Percentiles rank a stretch among this genome's conserved stretches.
Evolutionary conservation across 345 rosid genomes (phyloP).

Genomic region (Eucalyptus polybractea): DNA sequence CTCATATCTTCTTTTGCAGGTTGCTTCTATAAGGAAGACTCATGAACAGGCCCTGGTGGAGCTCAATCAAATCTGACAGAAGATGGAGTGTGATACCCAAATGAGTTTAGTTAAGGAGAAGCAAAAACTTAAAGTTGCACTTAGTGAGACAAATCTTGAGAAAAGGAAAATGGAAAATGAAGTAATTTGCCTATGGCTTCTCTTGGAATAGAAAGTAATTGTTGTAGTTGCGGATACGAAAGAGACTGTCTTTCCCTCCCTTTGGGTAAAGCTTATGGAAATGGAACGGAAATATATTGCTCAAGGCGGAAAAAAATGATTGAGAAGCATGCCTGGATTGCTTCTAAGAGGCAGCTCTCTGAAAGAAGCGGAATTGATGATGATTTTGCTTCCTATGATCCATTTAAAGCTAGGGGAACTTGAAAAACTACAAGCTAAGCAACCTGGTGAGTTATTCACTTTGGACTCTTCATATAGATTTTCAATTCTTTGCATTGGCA

Average conservation of each 20-base stretch:
- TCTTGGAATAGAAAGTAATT: not conserved
- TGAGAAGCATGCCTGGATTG: conserved; percentile 94
- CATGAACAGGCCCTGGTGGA: conserved; percentile 56
- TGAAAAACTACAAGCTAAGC: conserved; percentile 72
- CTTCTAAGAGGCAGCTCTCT: conserved; percentile 79
- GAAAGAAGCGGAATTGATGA: conserved; percentile 89
- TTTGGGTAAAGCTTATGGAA: conserved; percentile 66
- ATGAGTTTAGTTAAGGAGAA: conserved; percentile 59
- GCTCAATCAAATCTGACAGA: conserved; percentile 46
- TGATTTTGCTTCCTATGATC: conserved; percentile 74
- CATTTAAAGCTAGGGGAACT: conserved; percentile 63
- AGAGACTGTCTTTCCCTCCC: not conserved
- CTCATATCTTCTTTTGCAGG: conserved; percentile 15
- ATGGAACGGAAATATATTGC: conserved; percentile 71
- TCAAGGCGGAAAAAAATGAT: conserved; percentile 74
- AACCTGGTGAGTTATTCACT: conserved; percentile 37
- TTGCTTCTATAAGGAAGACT: conserved; percentile 22
- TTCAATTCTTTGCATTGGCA: not conserved
- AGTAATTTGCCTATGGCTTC: conserved; percentile 17
- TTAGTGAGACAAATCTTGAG: conserved; percentile 66
- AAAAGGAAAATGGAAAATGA: conserved; percentile 89
- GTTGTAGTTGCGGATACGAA: not conserved
- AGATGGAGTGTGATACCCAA: conserved; percentile 84
- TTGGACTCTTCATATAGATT: not conserved
- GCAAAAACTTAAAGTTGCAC: conserved; percentile 42